Evolutionary conservation across 371 early-diverging fungal species (phyloP).

Genomic region (Actinomucor elegans): DNA sequence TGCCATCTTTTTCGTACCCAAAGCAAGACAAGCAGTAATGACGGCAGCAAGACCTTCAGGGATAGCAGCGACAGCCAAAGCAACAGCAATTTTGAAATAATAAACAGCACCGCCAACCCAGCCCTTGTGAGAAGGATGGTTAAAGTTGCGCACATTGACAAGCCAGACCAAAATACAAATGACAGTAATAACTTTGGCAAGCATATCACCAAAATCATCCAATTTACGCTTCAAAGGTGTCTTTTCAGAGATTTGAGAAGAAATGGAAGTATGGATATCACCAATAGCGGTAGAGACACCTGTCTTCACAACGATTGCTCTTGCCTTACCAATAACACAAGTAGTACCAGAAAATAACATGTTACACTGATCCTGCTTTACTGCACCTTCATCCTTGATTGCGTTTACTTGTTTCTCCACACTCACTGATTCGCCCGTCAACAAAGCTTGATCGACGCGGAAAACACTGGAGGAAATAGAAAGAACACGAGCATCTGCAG

Average conservation of each 20-base stretch:
- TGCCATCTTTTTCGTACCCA: conserved; percentile 97
- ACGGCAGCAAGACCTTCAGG: conserved; percentile 98
- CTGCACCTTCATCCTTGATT: conserved; percentile 70
- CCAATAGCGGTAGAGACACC: conserved; percentile 92
- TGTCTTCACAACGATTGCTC: conserved; percentile 86
- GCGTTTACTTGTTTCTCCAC: conserved; percentile 78
- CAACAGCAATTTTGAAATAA: conserved; percentile 98
- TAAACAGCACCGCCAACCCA: conserved; percentile 91
- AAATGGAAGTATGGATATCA: conserved; percentile 87
- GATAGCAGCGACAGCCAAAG: conserved; percentile 98
- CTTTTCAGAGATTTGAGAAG: conserved; percentile 83
- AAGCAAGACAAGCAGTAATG: conserved; percentile 95
- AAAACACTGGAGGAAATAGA: conserved; percentile 78
- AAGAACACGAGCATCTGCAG: conserved; percentile 92
- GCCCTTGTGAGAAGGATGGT: conserved; percentile 85
- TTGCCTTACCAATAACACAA: conserved; percentile 91
- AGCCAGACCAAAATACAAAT: conserved; percentile 96
- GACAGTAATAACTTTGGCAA: conserved; percentile 93
- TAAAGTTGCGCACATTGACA: conserved; percentile 95
- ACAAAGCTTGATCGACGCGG: conserved; percentile 91
- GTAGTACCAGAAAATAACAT: conserved; percentile 96
- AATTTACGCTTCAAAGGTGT: conserved; percentile 94
- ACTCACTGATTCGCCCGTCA: conserved; percentile 96
- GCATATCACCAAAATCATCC: conserved; percentile 95
- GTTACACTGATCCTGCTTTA: conserved; percentile 94